Base-by-base conservation (phyloP, 768 basidiomycete species). In the Bullera alba region DNA sequence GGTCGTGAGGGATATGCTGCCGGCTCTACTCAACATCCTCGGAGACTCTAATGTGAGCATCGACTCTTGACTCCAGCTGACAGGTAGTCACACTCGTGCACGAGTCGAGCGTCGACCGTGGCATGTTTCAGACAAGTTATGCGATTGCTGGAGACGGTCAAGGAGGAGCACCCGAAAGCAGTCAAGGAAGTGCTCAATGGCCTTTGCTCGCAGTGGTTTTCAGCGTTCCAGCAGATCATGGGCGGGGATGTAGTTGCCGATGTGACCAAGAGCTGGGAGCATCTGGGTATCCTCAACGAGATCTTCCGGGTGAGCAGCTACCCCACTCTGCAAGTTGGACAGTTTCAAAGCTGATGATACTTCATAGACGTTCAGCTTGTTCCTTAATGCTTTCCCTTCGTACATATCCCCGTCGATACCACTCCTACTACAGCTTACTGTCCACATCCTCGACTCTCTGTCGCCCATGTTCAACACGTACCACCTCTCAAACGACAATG, bases 121-220 rank as follows among this genome's bases (percentile, higher is more conserved):
- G 79, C 83, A 3, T 89, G 95, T 27, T 96, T 96, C 75, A 78
- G 85, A 26, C 88, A 96, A 75, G 91, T 89, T 63, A 77, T 95
- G 3, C 80, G 82, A 45, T 84, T 90, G 4, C 77, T 97, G 16
- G 91, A 86, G 72, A 96, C 92, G 83, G 89, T 97, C 50, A 90
- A 91, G 69, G 89, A 90, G 29, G 85, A 90, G 58, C 85, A 91
- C 60, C 88, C 91, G 0, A 81, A 85, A 50, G 81, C 86, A 0
- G 87, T 87, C 30, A 86, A 86, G 63, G 84, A 87, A 57, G 90
- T 90, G 0, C 80, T 81, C 28, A 82, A 80, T 22, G 79, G 81
- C 37, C 82, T 96, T 35, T 79, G 93, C 5, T 88, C 92, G 1
- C 77, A 83, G 15, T 99, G 95, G 95, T 74, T 96, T n/a, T 84